A percentile compares a stretch with the other conserved stretches of the same genome.
Evolutionary conservation across 257 asterid species (phyloP).

Genomic region (Solanum etuberosum): DNA sequence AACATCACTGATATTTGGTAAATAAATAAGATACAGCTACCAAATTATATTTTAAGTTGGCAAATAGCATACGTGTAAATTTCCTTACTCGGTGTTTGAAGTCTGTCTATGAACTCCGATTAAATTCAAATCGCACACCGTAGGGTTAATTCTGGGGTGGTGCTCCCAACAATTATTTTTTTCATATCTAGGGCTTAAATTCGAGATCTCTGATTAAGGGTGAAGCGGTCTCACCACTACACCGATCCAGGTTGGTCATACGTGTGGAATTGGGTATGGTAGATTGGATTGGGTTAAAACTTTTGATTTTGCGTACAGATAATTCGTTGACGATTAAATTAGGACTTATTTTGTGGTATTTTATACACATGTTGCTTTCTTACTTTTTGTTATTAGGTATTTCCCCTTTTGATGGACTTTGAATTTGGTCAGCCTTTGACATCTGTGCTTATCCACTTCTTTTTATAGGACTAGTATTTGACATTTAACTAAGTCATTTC

Average conservation of each 20-base stretch:
- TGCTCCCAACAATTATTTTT: neutral
- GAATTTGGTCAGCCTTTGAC: neutral
- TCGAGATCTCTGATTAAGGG: neutral
- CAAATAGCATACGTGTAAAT: neutral
- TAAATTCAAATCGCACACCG: neutral
- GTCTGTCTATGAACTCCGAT: fast-evolving
- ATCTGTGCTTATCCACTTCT: neutral
- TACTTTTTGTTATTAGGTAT: neutral
- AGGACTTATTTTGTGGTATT: neutral
- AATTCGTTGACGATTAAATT: neutral
- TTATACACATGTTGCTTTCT: neutral
- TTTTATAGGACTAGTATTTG: neutral
- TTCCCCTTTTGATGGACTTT: neutral
- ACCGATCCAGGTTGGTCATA: neutral
- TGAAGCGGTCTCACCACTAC: fast-evolving
- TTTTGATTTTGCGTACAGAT: neutral
- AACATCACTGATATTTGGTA: neutral
- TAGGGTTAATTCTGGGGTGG: neutral
- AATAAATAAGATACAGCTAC: neutral
- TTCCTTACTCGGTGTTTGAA: neutral
- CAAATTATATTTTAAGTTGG: neutral
- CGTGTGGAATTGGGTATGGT: neutral
- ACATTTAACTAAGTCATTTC: neutral
- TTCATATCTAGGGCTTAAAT: fast-evolving
- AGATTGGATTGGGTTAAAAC: neutral